Evolutionary conservation across 192 early-diverging fungal genomes (phyloP).

Genomic region (Phycomyces nitens): DNA sequence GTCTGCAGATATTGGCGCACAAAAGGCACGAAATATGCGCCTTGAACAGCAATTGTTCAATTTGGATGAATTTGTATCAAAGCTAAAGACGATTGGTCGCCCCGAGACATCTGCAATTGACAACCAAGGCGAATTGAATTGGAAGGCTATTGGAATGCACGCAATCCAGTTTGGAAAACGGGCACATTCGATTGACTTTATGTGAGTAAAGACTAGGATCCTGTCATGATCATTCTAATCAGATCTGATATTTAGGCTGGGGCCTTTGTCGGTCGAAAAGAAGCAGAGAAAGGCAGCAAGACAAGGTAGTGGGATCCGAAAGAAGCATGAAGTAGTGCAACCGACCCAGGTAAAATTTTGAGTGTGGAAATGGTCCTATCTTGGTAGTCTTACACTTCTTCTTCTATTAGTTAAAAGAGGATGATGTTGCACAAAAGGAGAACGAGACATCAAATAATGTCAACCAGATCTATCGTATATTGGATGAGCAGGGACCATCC

Average conservation of each 20-base stretch:
- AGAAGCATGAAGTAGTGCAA: slow-evolving; percentile 45
- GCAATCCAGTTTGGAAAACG: slow-evolving; percentile 50
- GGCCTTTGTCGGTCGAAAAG: slow-evolving; percentile 64
- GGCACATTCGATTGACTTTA: slow-evolving; percentile 72
- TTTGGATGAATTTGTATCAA: slow-evolving; percentile 71
- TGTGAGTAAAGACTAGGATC: slow-evolving; percentile 49
- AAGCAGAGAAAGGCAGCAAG: slow-evolving; percentile 39
- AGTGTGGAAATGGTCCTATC: too few relatives aligned
- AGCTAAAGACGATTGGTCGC: slow-evolving; percentile 53
- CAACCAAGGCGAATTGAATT: slow-evolving; percentile 44
- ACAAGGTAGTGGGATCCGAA: slow-evolving; percentile 27
- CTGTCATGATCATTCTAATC: slow-evolving; percentile 8
- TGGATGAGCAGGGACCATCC: slow-evolving; percentile 54
- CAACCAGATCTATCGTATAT: slow-evolving; percentile 55
- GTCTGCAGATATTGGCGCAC: slow-evolving; percentile 68
- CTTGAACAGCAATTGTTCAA: slow-evolving; percentile 75
- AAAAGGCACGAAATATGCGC: slow-evolving; percentile 74
- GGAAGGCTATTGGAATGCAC: slow-evolving; percentile 55
- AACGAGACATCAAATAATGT: slow-evolving; percentile 88
- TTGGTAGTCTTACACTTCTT: too few relatives aligned
- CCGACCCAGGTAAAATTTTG: slow-evolving; percentile 49
- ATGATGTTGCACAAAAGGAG: slow-evolving; percentile 72
- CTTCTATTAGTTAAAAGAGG: slow-evolving; percentile 49
- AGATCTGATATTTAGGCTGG: slow-evolving; percentile 45
- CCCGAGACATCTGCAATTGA: slow-evolving; percentile 46